These are phyloP conservation scores for Amanita phalloides DNA, from an alignment of 768 basidiomycete species.

Conservation along the genomic window DNA sequence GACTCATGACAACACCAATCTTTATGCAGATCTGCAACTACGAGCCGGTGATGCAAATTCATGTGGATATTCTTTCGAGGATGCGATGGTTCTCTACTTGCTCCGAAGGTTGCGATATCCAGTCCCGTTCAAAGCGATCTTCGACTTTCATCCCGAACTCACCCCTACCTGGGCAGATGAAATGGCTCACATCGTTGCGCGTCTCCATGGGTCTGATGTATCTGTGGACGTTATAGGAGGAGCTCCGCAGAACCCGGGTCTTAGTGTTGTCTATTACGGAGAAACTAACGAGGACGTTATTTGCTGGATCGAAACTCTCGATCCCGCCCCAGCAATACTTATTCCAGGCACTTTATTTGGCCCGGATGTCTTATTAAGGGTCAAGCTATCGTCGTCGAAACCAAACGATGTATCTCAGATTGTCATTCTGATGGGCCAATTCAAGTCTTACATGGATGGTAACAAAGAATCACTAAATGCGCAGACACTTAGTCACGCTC, in stretches of 20 bases:
- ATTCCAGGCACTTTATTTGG: slow-evolving; percentile 8
- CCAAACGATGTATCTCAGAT: background rate
- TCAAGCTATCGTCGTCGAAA: background rate
- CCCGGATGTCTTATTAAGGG: slow-evolving; percentile 5
- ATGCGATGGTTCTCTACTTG: slow-evolving; percentile 9
- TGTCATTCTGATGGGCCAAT: slow-evolving; percentile 11
- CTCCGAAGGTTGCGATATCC: slow-evolving; percentile 7
- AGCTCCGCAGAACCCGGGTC: slow-evolving; percentile 8
- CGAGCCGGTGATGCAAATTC: slow-evolving; percentile 1
- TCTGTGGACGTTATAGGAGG: slow-evolving; percentile 8
- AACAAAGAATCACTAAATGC: slow-evolving; percentile 1
- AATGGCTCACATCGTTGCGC: slow-evolving; percentile 6
- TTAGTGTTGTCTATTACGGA: slow-evolving; percentile 9
- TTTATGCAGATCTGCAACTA: slow-evolving; percentile 5
- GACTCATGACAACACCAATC: background rate
- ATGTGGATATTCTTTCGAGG: slow-evolving; percentile 10
- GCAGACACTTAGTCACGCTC: slow-evolving; percentile 1
- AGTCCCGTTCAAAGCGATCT: slow-evolving; percentile 3
- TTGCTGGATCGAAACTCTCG: slow-evolving; percentile 3
- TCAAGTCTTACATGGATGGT: slow-evolving; percentile 7
- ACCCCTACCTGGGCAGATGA: slow-evolving; percentile 5
- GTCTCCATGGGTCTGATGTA: slow-evolving; percentile 3
- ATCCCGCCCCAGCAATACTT: slow-evolving; percentile 6
- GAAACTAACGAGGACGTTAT: slow-evolving; percentile 7
- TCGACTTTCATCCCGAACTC: slow-evolving; percentile 5